phyloP scores from a whole-genome alignment of 257 asterid genomes.

The Scutellaria barbata region DNA sequence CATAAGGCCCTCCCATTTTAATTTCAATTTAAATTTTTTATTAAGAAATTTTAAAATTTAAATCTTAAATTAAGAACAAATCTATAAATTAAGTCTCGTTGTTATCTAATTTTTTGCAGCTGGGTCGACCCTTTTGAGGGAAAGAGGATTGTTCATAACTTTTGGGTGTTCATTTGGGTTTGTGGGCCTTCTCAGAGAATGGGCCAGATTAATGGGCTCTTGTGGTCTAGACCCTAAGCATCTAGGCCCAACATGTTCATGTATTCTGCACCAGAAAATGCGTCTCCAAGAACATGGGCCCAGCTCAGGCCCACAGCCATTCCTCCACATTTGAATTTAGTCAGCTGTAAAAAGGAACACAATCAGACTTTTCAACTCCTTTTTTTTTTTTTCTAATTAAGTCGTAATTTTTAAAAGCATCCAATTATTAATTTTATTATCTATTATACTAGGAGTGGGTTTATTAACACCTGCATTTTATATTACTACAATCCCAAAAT shows the following conservation, averaged over 20 bases:
- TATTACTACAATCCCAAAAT: too few relatives aligned
- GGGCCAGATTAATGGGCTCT: constrained; percentile 43
- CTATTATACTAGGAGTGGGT: too few relatives aligned
- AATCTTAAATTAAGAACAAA: too few relatives aligned
- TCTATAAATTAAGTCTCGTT: too few relatives aligned
- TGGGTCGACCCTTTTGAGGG: constrained; percentile 67
- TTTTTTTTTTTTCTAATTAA: too few relatives aligned
- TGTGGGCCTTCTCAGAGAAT: constrained; percentile 33
- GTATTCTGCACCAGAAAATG: constrained; percentile 62
- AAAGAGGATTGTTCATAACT: constrained; percentile 47
- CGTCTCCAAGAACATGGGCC: constrained; percentile 93
- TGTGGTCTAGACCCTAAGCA: constrained; percentile 41
- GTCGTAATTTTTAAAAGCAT: too few relatives aligned
- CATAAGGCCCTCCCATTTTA: constrained; percentile 52
- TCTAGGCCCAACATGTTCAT: constrained; percentile 50
- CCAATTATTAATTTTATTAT: too few relatives aligned
- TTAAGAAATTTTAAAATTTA: too few relatives aligned
- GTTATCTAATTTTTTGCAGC: constrained; percentile 81
- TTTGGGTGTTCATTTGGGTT: constrained; percentile 13
- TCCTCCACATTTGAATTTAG: constrained; percentile 87
- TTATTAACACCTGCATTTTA: too few relatives aligned
- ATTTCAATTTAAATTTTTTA: constrained; percentile 63
- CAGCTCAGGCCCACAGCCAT: constrained; percentile 78
- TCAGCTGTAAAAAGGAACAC: constrained; percentile 44
- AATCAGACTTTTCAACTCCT: too few relatives aligned